Evolutionary conservation across 129 eudicot genomes (phyloP).

Genomic region (Kitagawia praeruptora): DNA sequence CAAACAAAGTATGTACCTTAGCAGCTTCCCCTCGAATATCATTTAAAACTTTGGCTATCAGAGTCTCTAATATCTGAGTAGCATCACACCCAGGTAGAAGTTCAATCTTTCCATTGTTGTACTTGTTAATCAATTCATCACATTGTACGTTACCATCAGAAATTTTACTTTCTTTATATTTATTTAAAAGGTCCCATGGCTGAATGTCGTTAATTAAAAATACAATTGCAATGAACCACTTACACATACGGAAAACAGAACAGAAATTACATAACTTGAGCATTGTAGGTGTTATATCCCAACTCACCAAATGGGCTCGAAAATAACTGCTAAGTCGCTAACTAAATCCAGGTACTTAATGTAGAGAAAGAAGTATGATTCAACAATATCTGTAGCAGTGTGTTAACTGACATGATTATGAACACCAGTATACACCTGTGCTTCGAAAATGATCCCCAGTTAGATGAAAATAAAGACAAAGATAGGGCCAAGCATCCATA

Average conservation of each 20-base stretch:
- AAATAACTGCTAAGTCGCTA: too few species aligned
- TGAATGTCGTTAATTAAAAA: slow-evolving; percentile 89
- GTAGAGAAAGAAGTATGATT: too few species aligned
- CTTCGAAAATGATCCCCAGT: too few species aligned
- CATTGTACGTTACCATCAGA: slow-evolving; percentile 40
- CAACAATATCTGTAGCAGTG: too few species aligned
- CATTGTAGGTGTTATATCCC: too few species aligned
- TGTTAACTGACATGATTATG: too few species aligned
- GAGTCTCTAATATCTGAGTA: slow-evolving; percentile 81
- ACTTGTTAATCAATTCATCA: slow-evolving; percentile 40
- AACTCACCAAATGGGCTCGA: too few species aligned
- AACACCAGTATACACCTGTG: too few species aligned
- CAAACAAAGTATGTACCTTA: slow-evolving; percentile 28
- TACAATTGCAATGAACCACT: too few species aligned
- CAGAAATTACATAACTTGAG: too few species aligned
- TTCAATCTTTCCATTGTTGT: slow-evolving; percentile 52
- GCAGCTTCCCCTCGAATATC: slow-evolving; percentile 62
- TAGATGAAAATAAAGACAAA: not conserved
- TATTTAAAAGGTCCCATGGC: slow-evolving; percentile 52
- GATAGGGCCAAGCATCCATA: not conserved
- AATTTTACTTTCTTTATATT: slow-evolving; percentile 32
- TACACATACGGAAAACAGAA: too few species aligned
- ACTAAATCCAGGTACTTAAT: too few species aligned
- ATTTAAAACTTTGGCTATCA: slow-evolving; percentile 53
- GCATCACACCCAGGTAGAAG: slow-evolving; percentile 80